A percentile compares a stretch with the other conserved stretches of the same genome.
These are phyloP conservation scores for Penicillium sp. DNA, from an alignment of 2,329 filamentous ascomycete genomes.

Conservation along the genomic window DNA sequence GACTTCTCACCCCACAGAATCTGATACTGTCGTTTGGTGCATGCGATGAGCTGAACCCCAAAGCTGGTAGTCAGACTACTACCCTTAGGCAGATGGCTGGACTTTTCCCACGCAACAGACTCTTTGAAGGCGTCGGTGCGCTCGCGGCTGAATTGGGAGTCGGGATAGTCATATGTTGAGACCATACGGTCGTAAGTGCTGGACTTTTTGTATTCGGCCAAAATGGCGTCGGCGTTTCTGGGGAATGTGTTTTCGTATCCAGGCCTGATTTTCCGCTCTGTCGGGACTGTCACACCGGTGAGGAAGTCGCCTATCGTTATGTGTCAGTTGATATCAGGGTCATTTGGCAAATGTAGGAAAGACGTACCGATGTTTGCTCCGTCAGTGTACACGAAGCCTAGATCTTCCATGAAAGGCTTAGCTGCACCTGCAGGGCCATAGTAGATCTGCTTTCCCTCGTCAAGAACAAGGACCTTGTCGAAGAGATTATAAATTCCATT, in stretches of 20 bases:
- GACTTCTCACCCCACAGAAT: conserved; percentile 63
- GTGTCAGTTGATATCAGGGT: background rate
- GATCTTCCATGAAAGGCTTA: conserved; percentile 59
- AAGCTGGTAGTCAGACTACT: conserved; percentile 58
- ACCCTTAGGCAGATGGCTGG: conserved; percentile 50
- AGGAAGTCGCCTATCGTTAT: conserved; percentile 57
- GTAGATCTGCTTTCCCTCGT: conserved; percentile 51
- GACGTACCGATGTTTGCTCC: conserved; percentile 50
- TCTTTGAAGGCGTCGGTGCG: conserved; percentile 55
- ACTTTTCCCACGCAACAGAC: conserved; percentile 53
- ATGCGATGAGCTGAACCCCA: conserved; percentile 53
- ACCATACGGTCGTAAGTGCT: conserved; percentile 51
- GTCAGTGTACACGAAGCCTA: conserved; percentile 61
- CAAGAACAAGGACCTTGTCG: conserved; percentile 11
- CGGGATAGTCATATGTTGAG: conserved; percentile 56
- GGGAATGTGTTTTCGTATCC: conserved; percentile 45
- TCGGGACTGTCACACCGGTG: conserved; percentile 61
- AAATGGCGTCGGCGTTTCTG: conserved; percentile 43
- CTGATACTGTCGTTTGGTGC: conserved; percentile 60
- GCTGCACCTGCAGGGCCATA: conserved; percentile 60
- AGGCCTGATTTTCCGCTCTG: conserved; percentile 43
- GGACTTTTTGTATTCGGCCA: conserved; percentile 51
- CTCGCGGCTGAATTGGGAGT: conserved; percentile 42
- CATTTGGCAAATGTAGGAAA: background rate
- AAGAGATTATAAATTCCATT: conserved; percentile 13